phyloP scores from a whole-genome alignment of 345 rosid species.

The Isatis tinctoria region DNA sequence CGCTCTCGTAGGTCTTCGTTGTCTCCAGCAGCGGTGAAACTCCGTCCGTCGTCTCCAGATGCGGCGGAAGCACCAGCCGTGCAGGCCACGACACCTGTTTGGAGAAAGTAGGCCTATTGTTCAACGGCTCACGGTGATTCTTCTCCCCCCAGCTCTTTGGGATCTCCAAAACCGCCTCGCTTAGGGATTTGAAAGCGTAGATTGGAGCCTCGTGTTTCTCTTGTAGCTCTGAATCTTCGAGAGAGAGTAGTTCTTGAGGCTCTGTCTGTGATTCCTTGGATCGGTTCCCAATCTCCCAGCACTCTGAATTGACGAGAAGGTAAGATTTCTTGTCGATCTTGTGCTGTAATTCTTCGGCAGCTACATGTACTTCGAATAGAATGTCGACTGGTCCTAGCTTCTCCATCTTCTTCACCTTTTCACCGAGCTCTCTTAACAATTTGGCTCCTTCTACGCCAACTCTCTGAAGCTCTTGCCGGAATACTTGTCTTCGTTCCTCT shows the following conservation, averaged over 20 bases:
- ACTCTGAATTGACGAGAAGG: conserved; percentile 75
- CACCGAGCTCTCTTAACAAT: conserved; percentile 68
- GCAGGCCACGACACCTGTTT: conserved; percentile 67
- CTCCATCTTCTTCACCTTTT: conserved; percentile 79
- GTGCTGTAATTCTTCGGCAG: conserved; percentile 75
- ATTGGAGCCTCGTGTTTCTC: conserved; percentile 30
- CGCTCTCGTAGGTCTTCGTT: conserved; percentile 75
- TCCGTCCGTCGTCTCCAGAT: conserved; percentile 24
- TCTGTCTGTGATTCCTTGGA: conserved; percentile 31
- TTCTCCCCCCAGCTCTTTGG: conserved; percentile 31
- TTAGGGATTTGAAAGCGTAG: conserved; percentile 54
- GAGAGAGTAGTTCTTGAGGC: conserved; percentile 49
- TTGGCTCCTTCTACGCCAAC: conserved; percentile 73
- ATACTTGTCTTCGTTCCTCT: conserved; percentile 67
- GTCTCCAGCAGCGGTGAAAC: conserved; percentile 36
- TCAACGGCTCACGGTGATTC: conserved; percentile 24
- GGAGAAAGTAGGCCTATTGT: conserved; percentile 23
- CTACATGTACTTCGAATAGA: conserved; percentile 58
- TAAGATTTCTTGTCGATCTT: conserved; percentile 80
- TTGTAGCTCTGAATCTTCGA: conserved; percentile 35
- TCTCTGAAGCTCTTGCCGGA: conserved; percentile 54
- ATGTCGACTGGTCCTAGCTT: conserved; percentile 60
- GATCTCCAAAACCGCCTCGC: conserved; percentile 65
- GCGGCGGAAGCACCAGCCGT: conserved; percentile 33
- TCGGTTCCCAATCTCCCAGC: conserved; percentile 83